Percentiles rank a stretch among this genome's conserved stretches.
phyloP scores from a whole-genome alignment of 441 rosid species.

The Euphorbia schlechtendalii region DNA sequence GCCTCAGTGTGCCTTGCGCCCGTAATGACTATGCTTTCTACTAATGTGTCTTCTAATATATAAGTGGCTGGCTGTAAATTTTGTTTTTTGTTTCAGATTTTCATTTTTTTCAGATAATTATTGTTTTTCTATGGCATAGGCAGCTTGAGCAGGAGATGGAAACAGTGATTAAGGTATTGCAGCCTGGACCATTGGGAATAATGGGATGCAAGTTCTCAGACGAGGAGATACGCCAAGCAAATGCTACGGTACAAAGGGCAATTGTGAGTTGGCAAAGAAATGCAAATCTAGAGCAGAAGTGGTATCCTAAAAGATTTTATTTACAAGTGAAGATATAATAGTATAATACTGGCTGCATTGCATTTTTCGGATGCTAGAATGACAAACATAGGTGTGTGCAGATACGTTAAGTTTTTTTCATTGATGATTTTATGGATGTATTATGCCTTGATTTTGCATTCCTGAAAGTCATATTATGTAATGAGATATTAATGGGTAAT shows the following conservation, averaged over 20 bases:
- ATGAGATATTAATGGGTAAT: too few relatives aligned
- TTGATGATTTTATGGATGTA: not conserved
- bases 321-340: slow-evolving; percentile 19
- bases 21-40: not conserved
- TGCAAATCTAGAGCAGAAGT: slow-evolving; percentile 40
- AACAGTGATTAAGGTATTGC: slow-evolving; percentile 74
- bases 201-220: slow-evolving; percentile 77
- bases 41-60: not conserved
- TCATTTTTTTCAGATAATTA: not conserved
- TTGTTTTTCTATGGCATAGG: slow-evolving; percentile 28
- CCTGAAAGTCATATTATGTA: not conserved
- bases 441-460: not conserved
- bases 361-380: too few relatives aligned
- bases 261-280: slow-evolving; percentile 58
- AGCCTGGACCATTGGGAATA: slow-evolving; percentile 83
- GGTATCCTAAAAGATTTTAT: slow-evolving; percentile 49
- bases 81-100: not conserved
- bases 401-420: too few relatives aligned
- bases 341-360: too few relatives aligned
- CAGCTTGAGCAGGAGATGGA: slow-evolving; percentile 74
- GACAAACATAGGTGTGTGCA: too few relatives aligned
- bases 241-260: slow-evolving; percentile 51
- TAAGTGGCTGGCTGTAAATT: not conserved
- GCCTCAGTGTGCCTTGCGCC: too few relatives aligned
- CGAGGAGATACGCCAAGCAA: slow-evolving; percentile 55